These are phyloP conservation scores for Calonectria leucothoes DNA, from an alignment of 2,329 filamentous ascomycete genomes.

Conservation along the genomic window DNA sequence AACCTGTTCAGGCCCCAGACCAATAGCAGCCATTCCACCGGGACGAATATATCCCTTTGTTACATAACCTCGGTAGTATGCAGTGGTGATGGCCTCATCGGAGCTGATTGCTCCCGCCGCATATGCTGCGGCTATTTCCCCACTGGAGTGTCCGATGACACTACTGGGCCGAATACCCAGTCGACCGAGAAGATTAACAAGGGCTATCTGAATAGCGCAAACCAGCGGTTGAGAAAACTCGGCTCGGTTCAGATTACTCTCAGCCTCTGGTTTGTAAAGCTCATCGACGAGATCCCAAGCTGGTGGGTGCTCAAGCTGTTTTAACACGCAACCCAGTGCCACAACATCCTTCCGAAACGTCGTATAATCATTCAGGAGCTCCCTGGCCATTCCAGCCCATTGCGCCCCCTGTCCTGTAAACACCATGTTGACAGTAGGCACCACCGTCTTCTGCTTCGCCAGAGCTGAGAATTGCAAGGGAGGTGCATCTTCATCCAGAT, in stretches of 20 bases:
- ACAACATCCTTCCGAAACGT: slow-evolving; percentile 24
- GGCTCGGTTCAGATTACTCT: slow-evolving; percentile 41
- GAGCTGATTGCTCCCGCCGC: slow-evolving; percentile 43
- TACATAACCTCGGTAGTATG: slow-evolving; percentile 23
- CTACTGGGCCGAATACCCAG: slow-evolving; percentile 42
- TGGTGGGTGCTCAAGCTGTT: slow-evolving; percentile 31
- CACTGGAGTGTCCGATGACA: slow-evolving; percentile 51
- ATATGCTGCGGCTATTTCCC: slow-evolving; percentile 54
- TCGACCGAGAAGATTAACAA: slow-evolving; percentile 49
- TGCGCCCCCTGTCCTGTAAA: slow-evolving; percentile 52
- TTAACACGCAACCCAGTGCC: slow-evolving; percentile 37
- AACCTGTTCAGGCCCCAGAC: slow-evolving; percentile 31
- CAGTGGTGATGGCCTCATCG: not conserved
- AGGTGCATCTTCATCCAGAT: not conserved
- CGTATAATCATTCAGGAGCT: slow-evolving; percentile 29
- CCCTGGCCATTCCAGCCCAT: slow-evolving; percentile 47
- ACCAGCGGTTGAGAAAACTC: slow-evolving; percentile 62
- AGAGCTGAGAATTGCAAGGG: slow-evolving; percentile 8
- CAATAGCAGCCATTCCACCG: slow-evolving; percentile 39
- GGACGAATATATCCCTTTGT: not conserved
- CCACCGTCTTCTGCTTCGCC: slow-evolving; percentile 20
- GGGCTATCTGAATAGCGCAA: slow-evolving; percentile 63
- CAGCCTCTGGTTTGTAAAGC: slow-evolving; percentile 24
- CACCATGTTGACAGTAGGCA: slow-evolving; percentile 29
- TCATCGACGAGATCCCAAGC: slow-evolving; percentile 42